phyloP scores from a whole-genome alignment of 2,329 filamentous ascomycete genomes.

The Blastomyces gilchristii region DNA sequence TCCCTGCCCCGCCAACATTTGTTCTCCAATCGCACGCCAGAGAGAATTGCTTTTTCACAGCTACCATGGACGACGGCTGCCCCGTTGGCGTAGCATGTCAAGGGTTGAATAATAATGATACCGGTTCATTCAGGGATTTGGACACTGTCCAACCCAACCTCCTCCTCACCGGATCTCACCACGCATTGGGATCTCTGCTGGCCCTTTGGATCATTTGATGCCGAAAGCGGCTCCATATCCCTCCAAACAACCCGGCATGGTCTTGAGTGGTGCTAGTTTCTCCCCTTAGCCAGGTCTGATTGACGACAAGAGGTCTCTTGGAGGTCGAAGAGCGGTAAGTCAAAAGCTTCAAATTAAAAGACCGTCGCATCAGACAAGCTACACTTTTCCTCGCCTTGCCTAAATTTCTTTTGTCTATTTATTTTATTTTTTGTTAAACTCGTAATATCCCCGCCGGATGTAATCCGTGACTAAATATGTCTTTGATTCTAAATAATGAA shows the following conservation, averaged over 20 bases:
- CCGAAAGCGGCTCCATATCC: not conserved
- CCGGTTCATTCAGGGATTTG: not conserved
- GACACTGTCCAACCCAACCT: not conserved
- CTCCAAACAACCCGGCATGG: not conserved
- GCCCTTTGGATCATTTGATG: not conserved
- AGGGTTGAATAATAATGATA: not conserved
- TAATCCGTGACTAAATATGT: constrained; percentile 7
- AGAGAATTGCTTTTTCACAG: not conserved
- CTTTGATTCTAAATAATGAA: constrained; percentile 11
- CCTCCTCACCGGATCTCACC: not conserved
- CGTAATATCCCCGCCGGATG: not conserved
- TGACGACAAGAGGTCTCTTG: not conserved
- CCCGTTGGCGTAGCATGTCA: not conserved
- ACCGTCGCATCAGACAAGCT: not conserved
- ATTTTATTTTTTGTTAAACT: not conserved
- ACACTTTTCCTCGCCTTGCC: not conserved
- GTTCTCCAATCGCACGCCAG: constrained; percentile 3
- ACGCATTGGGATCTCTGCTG: not conserved
- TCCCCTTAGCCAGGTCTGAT: constrained; percentile 6
- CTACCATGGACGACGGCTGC: not conserved
- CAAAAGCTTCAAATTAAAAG: not conserved
- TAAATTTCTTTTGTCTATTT: not conserved
- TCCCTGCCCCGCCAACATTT: not conserved
- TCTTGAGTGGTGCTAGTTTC: not conserved
- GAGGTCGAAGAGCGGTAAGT: constrained; percentile 4